phyloP scores from a whole-genome alignment of 495 filamentous ascomycete genomes.

The Chaetomium tenue region DNA sequence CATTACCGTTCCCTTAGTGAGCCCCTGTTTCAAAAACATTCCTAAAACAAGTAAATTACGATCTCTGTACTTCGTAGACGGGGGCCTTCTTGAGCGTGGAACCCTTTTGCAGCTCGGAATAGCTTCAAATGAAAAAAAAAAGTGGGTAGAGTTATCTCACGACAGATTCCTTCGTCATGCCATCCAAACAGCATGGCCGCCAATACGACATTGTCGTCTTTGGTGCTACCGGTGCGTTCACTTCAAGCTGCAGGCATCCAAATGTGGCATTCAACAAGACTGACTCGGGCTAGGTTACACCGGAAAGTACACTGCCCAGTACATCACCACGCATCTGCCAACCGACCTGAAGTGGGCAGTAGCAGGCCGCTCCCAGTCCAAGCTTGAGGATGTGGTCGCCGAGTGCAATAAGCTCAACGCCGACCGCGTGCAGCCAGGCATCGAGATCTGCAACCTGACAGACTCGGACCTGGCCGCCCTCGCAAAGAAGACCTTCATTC shows the following conservation, averaged over 20 bases:
- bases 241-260: slow-evolving; percentile 60
- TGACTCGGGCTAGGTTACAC: slow-evolving; percentile 80
- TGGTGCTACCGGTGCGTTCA: slow-evolving; percentile 58
- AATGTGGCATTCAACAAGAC: slow-evolving; percentile 60
- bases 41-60: no score
- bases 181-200: slow-evolving; percentile 49
- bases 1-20: not conserved
- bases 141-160: not conserved
- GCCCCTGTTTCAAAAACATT: no score
- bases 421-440: slow-evolving; percentile 66
- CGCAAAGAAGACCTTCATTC: slow-evolving; percentile 68
- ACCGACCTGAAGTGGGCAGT: slow-evolving; percentile 87
- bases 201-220: slow-evolving; percentile 82
- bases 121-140: not conserved
- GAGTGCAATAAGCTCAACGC: slow-evolving; percentile 64
- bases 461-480: slow-evolving; percentile 62
- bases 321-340: slow-evolving; percentile 70
- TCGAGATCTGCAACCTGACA: slow-evolving; percentile 64
- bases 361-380: slow-evolving; percentile 73
- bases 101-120: not conserved
- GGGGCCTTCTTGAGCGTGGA: no score
- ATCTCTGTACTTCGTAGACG: no score
- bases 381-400: slow-evolving; percentile 66
- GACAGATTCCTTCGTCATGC: slow-evolving; percentile 32
- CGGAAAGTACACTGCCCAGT: slow-evolving; percentile 71